phyloP scores from a whole-genome alignment of 306 rosid genomes.

The Sechiopsis laciniata region DNA sequence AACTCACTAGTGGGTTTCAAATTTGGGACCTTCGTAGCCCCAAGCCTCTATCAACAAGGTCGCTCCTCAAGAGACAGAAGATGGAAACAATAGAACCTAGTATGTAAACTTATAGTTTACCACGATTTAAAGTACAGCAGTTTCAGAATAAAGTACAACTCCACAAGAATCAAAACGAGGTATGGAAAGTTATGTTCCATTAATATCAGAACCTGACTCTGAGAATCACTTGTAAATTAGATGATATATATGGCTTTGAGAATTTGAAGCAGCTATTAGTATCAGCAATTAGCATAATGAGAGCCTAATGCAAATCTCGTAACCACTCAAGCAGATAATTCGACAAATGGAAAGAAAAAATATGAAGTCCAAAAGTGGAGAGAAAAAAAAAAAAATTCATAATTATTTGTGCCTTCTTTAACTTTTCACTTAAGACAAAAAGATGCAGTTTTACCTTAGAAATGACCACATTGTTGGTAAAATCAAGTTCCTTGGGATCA shows the following conservation, averaged over 20 bases:
- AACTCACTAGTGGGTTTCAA: no score
- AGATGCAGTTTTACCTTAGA: constrained; percentile 48
- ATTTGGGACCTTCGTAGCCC: no score
- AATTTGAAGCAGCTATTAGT: neutral
- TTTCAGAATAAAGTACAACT: neutral
- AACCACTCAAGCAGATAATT: neutral
- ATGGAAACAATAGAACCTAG: neutral
- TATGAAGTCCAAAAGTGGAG: neutral
- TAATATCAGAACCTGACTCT: neutral
- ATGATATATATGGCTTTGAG: neutral
- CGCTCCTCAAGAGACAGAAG: no score
- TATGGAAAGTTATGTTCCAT: neutral
- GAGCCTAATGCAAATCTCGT: neutral
- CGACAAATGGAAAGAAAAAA: neutral
- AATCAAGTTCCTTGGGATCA: constrained; percentile 80
- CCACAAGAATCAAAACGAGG: neutral
- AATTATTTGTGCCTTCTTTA: neutral
- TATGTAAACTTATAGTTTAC: neutral
- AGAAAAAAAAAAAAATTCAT: neutral
- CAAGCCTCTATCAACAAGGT: no score
- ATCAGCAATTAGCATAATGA: neutral
- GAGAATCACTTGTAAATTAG: neutral
- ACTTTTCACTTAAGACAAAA: neutral
- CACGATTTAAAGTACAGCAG: neutral
- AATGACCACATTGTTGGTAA: constrained; percentile 60